Evolutionary conservation across 1,284 basidiomycete genomes (phyloP).

Genomic region (Wallemia ichthyophaga): DNA sequence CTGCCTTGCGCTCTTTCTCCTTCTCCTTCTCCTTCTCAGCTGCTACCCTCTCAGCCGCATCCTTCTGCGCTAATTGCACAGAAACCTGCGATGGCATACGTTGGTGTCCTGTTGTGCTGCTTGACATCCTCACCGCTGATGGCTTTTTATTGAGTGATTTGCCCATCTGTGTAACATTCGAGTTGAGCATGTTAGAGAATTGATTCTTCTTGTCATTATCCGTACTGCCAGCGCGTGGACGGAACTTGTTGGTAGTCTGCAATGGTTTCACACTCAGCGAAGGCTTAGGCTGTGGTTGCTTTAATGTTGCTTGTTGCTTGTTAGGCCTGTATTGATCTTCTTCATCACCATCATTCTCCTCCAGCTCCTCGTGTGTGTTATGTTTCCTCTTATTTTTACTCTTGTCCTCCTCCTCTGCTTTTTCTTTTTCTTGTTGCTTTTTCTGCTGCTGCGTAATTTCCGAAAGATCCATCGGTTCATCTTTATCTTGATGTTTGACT

Average conservation of each 20-base stretch:
- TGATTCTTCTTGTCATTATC: background rate
- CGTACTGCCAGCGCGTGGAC: background rate
- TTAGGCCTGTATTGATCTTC: background rate
- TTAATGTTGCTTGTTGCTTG: background rate
- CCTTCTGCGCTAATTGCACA: background rate
- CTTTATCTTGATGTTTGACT: background rate
- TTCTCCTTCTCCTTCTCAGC: background rate
- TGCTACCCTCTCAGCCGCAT: background rate
- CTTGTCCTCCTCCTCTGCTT: background rate
- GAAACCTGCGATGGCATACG: background rate
- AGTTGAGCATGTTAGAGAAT: background rate
- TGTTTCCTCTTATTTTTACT: background rate
- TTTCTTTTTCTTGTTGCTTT: background rate
- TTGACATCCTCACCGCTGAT: background rate
- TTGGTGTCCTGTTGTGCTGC: background rate
- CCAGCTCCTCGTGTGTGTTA: background rate
- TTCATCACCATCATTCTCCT: background rate
- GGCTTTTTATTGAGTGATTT: background rate
- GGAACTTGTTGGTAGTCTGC: background rate
- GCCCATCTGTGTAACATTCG: background rate
- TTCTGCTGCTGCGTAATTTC: background rate
- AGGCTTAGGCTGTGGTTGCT: background rate
- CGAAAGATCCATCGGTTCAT: background rate
- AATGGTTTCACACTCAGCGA: background rate
- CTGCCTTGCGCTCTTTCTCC: background rate